Conservation (phyloP, 306 rosid genomes). For the Morella rubra region DNA sequence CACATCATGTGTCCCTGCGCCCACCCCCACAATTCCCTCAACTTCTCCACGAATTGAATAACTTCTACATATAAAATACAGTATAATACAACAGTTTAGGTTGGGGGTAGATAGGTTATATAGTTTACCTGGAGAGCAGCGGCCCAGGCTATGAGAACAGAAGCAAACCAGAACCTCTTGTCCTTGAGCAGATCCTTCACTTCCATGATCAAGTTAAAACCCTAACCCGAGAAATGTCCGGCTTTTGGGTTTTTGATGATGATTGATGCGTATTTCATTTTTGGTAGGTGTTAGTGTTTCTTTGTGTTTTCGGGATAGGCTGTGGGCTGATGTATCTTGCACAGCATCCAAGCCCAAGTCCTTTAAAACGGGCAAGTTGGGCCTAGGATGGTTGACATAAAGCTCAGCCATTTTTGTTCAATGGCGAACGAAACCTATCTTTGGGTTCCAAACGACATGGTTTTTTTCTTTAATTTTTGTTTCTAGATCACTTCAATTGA, state of each 20-base stretch:
- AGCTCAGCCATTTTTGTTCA: no score
- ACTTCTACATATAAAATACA: no score
- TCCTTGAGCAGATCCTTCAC: slow-evolving; percentile 57
- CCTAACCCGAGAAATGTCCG: not conserved
- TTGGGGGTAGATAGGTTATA: not conserved
- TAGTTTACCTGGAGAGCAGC: slow-evolving; percentile 64
- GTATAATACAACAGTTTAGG: not conserved
- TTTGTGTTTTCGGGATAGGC: no score
- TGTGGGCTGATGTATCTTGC: no score
- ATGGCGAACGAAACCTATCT: no score
- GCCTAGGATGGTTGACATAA: not conserved
- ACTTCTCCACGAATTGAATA: not conserved
- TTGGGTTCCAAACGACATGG: no score
- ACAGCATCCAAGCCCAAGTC: not conserved
- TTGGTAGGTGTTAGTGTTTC: no score
- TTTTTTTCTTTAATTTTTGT: no score
- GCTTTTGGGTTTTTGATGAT: not conserved
- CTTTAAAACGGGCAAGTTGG: not conserved
- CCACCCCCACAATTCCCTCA: not conserved
- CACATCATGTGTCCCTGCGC: slow-evolving; percentile 83
- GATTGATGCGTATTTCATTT: not conserved
- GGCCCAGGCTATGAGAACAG: slow-evolving; percentile 73
- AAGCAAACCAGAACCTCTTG: slow-evolving; percentile 75
- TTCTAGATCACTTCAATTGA: no score
- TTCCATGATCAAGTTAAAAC: slow-evolving; percentile 41